Conservation (phyloP, 345 rosid species). For the Linum lewisii region DNA sequence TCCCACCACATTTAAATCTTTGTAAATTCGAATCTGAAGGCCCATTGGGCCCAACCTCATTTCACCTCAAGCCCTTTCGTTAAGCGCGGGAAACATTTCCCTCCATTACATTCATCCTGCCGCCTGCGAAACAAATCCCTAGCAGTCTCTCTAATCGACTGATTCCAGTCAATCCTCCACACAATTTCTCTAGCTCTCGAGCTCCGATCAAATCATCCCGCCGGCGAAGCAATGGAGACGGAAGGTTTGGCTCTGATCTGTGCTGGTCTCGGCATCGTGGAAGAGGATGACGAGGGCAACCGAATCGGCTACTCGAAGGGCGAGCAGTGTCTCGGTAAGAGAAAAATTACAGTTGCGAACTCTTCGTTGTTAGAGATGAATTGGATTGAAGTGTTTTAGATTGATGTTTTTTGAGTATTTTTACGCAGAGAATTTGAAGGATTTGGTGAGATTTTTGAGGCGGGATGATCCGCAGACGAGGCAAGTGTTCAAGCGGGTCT, state of each 20-base stretch:
- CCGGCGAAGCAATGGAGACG: slow-evolving; percentile 26
- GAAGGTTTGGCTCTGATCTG: slow-evolving; percentile 61
- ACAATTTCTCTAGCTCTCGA: not conserved
- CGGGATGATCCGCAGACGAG: slow-evolving; percentile 81
- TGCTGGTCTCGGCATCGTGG: slow-evolving; percentile 51
- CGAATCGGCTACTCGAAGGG: slow-evolving; percentile 52
- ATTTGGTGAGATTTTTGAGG: slow-evolving; percentile 67
- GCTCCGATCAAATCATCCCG: not conserved
- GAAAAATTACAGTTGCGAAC: not conserved
- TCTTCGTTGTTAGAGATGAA: too few relatives aligned
- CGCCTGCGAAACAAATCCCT: slow-evolving; percentile 20
- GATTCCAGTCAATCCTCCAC: not conserved
- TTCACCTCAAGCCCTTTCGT: not conserved
- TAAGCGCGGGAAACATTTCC: slow-evolving; percentile 33
- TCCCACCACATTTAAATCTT: too few relatives aligned
- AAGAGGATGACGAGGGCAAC: slow-evolving; percentile 38
- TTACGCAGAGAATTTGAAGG: slow-evolving; percentile 57
- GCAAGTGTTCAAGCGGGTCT: slow-evolving; percentile 78
- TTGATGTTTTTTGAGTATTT: not conserved
- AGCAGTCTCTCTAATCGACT: slow-evolving; percentile 1
- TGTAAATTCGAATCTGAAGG: too few relatives aligned
- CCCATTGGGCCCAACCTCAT: too few relatives aligned
- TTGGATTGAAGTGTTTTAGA: not conserved
- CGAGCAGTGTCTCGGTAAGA: slow-evolving; percentile 56
- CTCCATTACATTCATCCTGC: slow-evolving; percentile 4